These are phyloP conservation scores for Wallacemonas collosoma DNA, from an alignment of 208 protist genomes.

Conservation along the genomic window DNA sequence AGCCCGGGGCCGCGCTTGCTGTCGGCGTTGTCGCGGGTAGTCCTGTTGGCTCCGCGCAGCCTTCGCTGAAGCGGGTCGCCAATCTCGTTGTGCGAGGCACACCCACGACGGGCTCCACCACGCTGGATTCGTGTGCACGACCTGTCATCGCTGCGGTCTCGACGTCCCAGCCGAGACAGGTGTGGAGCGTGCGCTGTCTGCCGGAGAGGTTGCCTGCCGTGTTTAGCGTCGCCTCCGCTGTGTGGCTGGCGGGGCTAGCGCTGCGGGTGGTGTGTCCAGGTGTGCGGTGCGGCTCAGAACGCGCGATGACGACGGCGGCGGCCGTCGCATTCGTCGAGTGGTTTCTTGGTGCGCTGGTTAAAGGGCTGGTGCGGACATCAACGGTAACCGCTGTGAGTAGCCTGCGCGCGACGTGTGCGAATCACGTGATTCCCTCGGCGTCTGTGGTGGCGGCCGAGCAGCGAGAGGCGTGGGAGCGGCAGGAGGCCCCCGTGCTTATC, in stretches of 20 bases:
- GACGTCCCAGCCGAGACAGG: background rate
- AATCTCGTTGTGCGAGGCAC: too few species aligned
- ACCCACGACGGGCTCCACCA: too few species aligned
- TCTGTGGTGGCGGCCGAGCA: too few species aligned
- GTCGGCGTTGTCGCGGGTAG: too few species aligned
- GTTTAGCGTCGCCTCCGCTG: background rate
- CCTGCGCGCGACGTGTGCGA: background rate
- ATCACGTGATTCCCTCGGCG: background rate
- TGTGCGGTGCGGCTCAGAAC: background rate
- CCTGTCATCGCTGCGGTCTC: too few species aligned
- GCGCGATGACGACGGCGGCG: background rate
- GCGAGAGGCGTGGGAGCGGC: conserved; percentile 1
- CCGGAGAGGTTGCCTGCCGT: background rate
- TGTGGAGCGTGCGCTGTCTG: background rate
- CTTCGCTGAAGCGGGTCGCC: too few species aligned
- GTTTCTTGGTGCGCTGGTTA: background rate
- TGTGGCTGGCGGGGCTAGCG: conserved; percentile 3
- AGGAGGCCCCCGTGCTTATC: background rate
- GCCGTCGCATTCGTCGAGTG: conserved; percentile 6
- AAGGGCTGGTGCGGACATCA: background rate
- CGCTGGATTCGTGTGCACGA: too few species aligned
- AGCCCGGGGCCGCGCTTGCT: too few species aligned
- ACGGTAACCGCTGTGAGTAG: background rate
- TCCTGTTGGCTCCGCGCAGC: too few species aligned
- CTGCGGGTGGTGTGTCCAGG: conserved; percentile 1